Evolutionary conservation across 768 basidiomycete genomes (phyloP), one percentile per base, ranked within the genome.

Genomic region (Coprinopsis marcescibilis): DNA sequence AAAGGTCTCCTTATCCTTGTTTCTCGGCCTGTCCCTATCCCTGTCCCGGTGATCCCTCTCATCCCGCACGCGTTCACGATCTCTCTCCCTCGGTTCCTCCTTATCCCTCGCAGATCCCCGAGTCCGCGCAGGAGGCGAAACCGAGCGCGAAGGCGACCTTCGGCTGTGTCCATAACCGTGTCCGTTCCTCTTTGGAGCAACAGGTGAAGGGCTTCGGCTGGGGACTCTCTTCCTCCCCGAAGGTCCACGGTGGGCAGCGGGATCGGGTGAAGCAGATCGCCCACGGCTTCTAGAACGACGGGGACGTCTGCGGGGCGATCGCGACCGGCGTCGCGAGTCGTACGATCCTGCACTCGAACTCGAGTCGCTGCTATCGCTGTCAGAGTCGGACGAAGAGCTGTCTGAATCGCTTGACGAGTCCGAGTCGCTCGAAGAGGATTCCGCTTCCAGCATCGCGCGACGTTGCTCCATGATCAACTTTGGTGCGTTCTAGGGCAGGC

Each of bases 391-490:
- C 26, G 46, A 45, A 4, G 52, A 56, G 21, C 49, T 51, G 30
- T 52, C 50, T 4, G 58, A 55, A 29, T 56, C 53, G 13, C 58
- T 60, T 33, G 60, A 65, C 3, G 76, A 73, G 8, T 58, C 66
- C 0, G 72, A 69, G 42, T 61, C 63, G 2, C n/a, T n/a, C n/a
- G 73, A 72, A 13, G 69, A 72, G 10, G 74, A 73, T 53, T 78
- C 74, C 17, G 81, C 87, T 60, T 86, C 88, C 20, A 91, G 73
- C 75, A 89, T 82, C 2, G 88, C 89, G 26, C 89, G 85, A 27
- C 91, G 83, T 65, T 95, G 92, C 59, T 93, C 93, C 83, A 96
- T 86, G 58, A 97, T 91, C 36, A 96, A 65, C 36, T 81, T 78
- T 2, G 95, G 95, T 1, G 92, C 93, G 56, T 94, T 94, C 91